These are phyloP conservation scores for Dactylellina sp. DNA, from an alignment of 2,329 filamentous ascomycete species.

Conservation along the genomic window DNA sequence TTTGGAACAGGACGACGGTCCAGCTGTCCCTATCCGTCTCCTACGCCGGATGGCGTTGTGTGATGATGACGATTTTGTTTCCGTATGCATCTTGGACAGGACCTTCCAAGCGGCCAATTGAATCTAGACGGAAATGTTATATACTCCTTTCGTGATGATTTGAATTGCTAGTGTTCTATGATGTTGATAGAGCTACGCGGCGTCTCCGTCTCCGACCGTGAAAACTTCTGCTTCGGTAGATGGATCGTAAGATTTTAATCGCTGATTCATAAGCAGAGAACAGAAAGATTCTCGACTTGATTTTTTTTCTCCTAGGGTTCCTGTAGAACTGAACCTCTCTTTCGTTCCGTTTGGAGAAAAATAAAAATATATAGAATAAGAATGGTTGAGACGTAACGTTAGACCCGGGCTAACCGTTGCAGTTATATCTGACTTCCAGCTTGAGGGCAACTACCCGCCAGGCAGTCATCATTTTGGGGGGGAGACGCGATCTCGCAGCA, in stretches of 20 bases:
- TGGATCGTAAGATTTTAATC: conserved; percentile 16
- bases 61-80: conserved; percentile 16
- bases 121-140: neutral
- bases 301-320: neutral
- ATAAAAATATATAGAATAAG: conserved; percentile 9
- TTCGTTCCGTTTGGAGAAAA: conserved; percentile 19
- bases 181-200: conserved; percentile 18
- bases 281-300: conserved; percentile 10
- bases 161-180: conserved; percentile 18
- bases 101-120: conserved; percentile 20
- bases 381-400: conserved; percentile 21
- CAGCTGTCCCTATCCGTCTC: conserved; percentile 31
- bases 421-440: conserved; percentile 50
- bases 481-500: conserved; percentile 21
- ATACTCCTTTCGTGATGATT: conserved; percentile 17
- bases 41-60: conserved; percentile 13
- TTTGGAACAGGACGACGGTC: conserved; percentile 37
- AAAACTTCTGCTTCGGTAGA: conserved; percentile 26
- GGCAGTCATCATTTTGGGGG: conserved; percentile 33
- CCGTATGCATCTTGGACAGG: conserved; percentile 16
- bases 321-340: conserved; percentile 10
- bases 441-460: conserved; percentile 30
- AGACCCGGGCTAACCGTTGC: conserved; percentile 24
- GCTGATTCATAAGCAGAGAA: conserved; percentile 37
- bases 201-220: conserved; percentile 32